Conservation (phyloP, 305 asterid genomes). For the Solanum hybrid region DNA sequence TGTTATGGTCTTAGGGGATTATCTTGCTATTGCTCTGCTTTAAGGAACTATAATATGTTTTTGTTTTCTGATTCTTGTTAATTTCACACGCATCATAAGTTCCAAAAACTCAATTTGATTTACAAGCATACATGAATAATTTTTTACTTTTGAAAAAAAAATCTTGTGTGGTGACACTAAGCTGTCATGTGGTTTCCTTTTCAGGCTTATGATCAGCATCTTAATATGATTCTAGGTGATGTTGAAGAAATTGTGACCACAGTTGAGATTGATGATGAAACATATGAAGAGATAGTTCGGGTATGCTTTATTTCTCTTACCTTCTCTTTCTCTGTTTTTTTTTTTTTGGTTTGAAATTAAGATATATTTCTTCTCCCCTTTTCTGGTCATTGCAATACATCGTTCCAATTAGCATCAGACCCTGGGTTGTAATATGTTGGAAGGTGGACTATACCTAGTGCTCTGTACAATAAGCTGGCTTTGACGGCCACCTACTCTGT, state of each 20-base stretch:
- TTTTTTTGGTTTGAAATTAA: not conserved
- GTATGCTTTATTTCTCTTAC: constrained; percentile 24
- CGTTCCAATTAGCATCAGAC: not conserved
- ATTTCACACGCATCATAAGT: not conserved
- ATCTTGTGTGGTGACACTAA: not conserved
- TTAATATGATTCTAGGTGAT: constrained; percentile 94
- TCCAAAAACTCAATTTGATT: not conserved
- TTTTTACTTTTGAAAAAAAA: not conserved
- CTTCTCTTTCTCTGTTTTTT: not conserved
- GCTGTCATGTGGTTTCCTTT: constrained; percentile 6
- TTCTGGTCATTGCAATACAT: not conserved
- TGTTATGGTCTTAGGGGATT: not conserved
- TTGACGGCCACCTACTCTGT: not conserved
- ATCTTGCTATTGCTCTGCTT: not conserved
- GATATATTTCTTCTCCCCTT: not conserved
- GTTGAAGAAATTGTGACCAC: constrained; percentile 90
- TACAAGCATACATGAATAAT: not conserved
- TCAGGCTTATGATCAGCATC: constrained; percentile 98
- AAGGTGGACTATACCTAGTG: not conserved
- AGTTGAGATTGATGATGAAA: constrained; percentile 90
- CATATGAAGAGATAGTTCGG: constrained; percentile 92
- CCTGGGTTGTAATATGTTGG: not conserved
- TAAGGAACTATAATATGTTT: not conserved
- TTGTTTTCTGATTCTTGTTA: not conserved
- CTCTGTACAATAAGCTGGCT: not conserved